Conservation (phyloP, 129 eudicot species). For the Heracleum sosnowskyi region DNA sequence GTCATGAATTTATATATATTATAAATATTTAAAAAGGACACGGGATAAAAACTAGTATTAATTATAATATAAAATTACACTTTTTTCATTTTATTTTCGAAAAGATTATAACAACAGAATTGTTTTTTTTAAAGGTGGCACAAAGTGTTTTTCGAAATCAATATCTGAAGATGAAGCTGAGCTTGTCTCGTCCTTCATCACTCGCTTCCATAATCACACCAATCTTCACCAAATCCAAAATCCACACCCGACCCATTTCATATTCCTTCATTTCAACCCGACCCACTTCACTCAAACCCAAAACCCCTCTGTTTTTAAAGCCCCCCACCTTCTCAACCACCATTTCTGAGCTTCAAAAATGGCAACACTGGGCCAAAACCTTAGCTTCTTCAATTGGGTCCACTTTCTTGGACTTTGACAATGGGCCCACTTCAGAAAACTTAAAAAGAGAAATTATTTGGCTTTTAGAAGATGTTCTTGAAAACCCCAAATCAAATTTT, state of each 20-base stretch:
- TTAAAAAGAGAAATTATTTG: conserved; percentile 71
- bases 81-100: no score
- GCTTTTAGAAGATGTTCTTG: conserved; percentile 65
- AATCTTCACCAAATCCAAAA: conserved; percentile 23
- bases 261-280: conserved; percentile 13
- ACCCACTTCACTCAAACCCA: conserved; percentile 44
- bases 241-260: conserved; percentile 21
- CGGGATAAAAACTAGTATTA: no score
- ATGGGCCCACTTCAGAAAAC: conserved; percentile 57
- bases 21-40: no score
- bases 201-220: conserved; percentile 29
- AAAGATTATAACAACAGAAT: no score
- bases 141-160: neutral
- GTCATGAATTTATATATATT: no score
- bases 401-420: conserved; percentile 45
- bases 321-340: conserved; percentile 61
- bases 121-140: neutral
- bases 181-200: conserved; percentile 24
- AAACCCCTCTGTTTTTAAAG: conserved; percentile 59
- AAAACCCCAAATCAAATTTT: conserved; percentile 24
- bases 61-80: no score
- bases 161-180: conserved; percentile 32
- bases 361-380: conserved; percentile 68
- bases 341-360: conserved; percentile 53
- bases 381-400: conserved; percentile 54